A percentile compares a stretch with the other conserved stretches of the same genome.
phyloP scores from a whole-genome alignment of 352 stramenopile genomes.

The Blastocystis sp. region DNA sequence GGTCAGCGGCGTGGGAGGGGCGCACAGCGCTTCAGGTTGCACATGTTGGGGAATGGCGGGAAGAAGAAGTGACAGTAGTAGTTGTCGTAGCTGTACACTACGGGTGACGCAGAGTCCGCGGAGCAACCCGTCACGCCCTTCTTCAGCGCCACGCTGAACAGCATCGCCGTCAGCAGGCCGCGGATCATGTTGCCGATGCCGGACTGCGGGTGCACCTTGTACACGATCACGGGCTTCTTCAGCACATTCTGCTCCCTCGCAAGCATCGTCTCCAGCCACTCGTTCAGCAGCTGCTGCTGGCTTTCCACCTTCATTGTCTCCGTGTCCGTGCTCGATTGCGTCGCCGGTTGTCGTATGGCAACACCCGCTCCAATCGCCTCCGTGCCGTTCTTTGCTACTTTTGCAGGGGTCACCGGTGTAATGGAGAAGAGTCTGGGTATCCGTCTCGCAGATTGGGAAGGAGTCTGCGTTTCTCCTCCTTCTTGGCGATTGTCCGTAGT shows the following conservation, averaged over 20 bases:
- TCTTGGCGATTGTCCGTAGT: too few relatives aligned
- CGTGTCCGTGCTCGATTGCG: too few relatives aligned
- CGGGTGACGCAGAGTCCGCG: not conserved
- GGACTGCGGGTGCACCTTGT: slow-evolving; percentile 42
- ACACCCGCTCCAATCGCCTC: too few relatives aligned
- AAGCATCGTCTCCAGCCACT: not conserved
- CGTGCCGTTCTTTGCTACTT: too few relatives aligned
- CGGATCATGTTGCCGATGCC: slow-evolving; percentile 66
- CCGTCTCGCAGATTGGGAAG: too few relatives aligned
- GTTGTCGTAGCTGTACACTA: slow-evolving; percentile 7
- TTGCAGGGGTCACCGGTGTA: too few relatives aligned
- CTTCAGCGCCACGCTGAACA: slow-evolving; percentile 18
- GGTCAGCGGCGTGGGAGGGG: not conserved
- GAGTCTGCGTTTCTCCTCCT: too few relatives aligned
- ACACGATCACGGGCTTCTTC: not conserved
- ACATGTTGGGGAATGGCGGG: slow-evolving; percentile 8
- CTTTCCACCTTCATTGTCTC: too few relatives aligned
- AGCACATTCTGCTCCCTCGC: not conserved
- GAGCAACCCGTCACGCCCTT: not conserved
- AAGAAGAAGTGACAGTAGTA: slow-evolving; percentile 9
- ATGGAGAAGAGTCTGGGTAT: too few relatives aligned
- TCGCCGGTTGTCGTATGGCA: too few relatives aligned
- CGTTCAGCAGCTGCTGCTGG: slow-evolving; percentile 13
- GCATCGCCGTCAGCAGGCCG: slow-evolving; percentile 23
- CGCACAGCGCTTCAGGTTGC: not conserved